Conservation (phyloP, 2,329 filamentous ascomycete species). For the Dothistroma septosporum region DNA sequence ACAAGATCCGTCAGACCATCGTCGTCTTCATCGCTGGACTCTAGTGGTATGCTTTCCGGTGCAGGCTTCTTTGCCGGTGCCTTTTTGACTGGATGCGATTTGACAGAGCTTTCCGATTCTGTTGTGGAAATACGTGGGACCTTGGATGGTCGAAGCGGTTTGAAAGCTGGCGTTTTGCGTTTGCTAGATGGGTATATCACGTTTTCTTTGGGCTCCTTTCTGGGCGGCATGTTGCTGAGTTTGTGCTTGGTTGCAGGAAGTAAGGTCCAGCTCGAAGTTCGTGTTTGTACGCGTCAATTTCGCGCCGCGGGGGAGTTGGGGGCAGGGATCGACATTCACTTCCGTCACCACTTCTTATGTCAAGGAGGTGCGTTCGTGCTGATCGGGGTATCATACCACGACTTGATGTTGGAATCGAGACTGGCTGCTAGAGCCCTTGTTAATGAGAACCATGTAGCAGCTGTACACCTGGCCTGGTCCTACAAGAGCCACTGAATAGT, state of each 20-base stretch:
- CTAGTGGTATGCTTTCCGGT: background rate
- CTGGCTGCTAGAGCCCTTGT: no score
- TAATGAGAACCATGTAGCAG: background rate
- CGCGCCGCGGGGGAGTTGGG: background rate
- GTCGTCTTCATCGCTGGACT: slow-evolving; percentile 20
- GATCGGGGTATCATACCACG: background rate
- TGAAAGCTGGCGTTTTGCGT: slow-evolving; percentile 33
- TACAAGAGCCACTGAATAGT: no score
- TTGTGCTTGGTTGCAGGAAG: background rate
- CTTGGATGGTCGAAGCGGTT: slow-evolving; percentile 30
- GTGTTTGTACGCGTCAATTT: background rate
- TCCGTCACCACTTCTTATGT: background rate
- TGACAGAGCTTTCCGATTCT: slow-evolving; percentile 22
- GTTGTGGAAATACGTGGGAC: slow-evolving; percentile 46
- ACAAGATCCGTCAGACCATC: slow-evolving; percentile 8
- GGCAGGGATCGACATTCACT: background rate
- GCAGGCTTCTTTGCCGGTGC: slow-evolving; percentile 6
- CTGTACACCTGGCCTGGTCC: background rate
- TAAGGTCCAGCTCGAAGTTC: background rate
- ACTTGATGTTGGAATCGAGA: background rate
- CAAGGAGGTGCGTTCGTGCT: background rate
- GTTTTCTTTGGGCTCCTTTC: slow-evolving; percentile 33
- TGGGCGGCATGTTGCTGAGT: slow-evolving; percentile 24
- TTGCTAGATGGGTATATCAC: slow-evolving; percentile 34
- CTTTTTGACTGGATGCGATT: slow-evolving; percentile 12